A percentile compares a stretch with the other conserved stretches of the same genome.
Evolutionary conservation across 108 stramenopile genomes (phyloP).

Genomic region (Skeletonema potamos): DNA sequence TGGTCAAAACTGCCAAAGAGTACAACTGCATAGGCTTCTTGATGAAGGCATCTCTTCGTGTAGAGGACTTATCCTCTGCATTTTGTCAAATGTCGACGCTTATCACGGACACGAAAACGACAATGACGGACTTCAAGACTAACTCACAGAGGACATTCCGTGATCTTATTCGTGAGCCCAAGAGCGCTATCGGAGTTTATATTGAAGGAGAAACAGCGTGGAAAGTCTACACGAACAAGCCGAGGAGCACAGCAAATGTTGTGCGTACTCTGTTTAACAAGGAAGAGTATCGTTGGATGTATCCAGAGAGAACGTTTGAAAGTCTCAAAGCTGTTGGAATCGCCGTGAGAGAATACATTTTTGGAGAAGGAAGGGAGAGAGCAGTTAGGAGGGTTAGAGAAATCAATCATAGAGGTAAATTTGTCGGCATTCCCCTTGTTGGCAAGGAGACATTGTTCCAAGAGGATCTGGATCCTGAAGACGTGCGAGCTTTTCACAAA

Average conservation of each 20-base stretch:
- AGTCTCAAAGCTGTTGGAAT: constrained; percentile 6
- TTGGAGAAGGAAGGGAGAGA: constrained; percentile 56
- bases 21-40: constrained; percentile 37
- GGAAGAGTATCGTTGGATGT: background rate
- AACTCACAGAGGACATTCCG: constrained; percentile 33
- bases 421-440: constrained; percentile 44
- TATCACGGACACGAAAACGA: constrained; percentile 16
- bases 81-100: constrained; percentile 25
- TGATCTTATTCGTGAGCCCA: constrained; percentile 18
- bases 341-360: constrained; percentile 26
- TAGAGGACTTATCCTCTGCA: constrained; percentile 45
- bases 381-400: constrained; percentile 50
- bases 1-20: constrained; percentile 29
- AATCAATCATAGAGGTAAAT: constrained; percentile 10
- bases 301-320: constrained; percentile 2
- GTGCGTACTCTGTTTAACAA: constrained; percentile 13
- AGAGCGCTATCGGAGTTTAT: constrained; percentile 10
- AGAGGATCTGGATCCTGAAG: constrained; percentile 13
- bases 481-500: constrained; percentile 27
- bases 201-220: background rate
- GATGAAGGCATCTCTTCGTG: constrained; percentile 34
- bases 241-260: background rate
- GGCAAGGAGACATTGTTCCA: constrained; percentile 54
- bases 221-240: background rate
- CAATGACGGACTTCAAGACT: constrained; percentile 29